Evolutionary conservation across 2,329 filamentous ascomycete species (phyloP).

Genomic region (Ophiocordyceps unilateralis): DNA sequence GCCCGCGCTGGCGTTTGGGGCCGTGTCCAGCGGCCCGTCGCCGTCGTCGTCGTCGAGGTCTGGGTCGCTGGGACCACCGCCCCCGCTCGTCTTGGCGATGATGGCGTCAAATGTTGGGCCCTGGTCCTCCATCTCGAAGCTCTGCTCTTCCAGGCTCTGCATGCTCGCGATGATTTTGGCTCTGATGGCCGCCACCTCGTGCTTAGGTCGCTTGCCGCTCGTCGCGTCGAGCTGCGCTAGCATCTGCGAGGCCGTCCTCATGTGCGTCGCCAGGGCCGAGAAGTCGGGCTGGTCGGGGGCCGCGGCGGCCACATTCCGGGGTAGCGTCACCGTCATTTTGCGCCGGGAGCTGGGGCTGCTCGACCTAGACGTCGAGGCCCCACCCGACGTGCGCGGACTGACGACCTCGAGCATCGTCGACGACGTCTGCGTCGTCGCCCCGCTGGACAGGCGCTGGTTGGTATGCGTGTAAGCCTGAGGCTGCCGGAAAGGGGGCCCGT

Average conservation of each 20-base stretch:
- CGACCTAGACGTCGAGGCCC: constrained; percentile 48
- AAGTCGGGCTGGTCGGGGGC: constrained; percentile 59
- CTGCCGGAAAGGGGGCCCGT: constrained; percentile 3
- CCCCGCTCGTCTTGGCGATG: constrained; percentile 49
- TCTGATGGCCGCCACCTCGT: constrained; percentile 68
- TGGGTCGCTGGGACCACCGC: constrained; percentile 19
- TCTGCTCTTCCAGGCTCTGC: constrained; percentile 75
- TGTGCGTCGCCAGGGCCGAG: constrained; percentile 68
- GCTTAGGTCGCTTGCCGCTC: constrained; percentile 60
- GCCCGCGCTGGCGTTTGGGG: constrained; percentile 52
- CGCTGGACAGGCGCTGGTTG: constrained; percentile 41
- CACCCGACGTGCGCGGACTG: constrained; percentile 48
- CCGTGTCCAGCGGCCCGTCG: constrained; percentile 22
- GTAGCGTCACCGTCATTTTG: constrained; percentile 41
- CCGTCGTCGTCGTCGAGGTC: constrained; percentile 41
- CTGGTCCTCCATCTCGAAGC: constrained; percentile 59
- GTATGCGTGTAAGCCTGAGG: constrained; percentile 14
- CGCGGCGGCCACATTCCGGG: constrained; percentile 32
- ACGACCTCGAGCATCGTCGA: constrained; percentile 42
- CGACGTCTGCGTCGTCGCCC: constrained; percentile 33
- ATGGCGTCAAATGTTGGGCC: constrained; percentile 68
- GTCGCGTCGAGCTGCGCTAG: constrained; percentile 67
- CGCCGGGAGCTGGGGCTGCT: constrained; percentile 45
- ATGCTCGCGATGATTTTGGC: constrained; percentile 81
- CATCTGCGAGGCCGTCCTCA: constrained; percentile 79